Evolutionary conservation across 768 basidiomycete species (phyloP).

Genomic region (Suillus hirtellus): DNA sequence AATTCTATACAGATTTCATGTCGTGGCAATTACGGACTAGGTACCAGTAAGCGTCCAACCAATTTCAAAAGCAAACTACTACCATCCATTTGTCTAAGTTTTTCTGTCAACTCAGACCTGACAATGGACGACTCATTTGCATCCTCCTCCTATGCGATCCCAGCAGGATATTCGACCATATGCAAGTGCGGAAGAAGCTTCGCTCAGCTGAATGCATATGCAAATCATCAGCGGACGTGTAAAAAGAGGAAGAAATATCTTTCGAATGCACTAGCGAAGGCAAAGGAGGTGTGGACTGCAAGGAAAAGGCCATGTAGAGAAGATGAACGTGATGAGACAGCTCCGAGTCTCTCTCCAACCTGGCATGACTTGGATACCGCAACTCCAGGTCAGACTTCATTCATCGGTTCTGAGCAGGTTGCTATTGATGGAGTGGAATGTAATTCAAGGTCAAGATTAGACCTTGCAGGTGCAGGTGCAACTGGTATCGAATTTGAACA

Average conservation of each 20-base stretch:
- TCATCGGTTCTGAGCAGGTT: not conserved
- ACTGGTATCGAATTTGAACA: not conserved
- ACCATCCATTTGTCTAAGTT: not conserved
- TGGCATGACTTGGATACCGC: not conserved
- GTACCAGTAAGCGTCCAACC: not conserved
- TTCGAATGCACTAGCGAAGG: slow-evolving; percentile 6
- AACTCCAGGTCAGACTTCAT: not conserved
- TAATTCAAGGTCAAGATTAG: not conserved
- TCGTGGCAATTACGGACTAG: too few species aligned
- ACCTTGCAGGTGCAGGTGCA: too few species aligned
- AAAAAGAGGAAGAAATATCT: slow-evolving; percentile 13
- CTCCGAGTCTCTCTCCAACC: not conserved
- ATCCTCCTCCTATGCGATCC: not conserved
- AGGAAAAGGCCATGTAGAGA: not conserved
- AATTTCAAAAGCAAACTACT: not conserved
- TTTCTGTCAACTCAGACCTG: not conserved
- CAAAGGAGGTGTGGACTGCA: slow-evolving; percentile 5
- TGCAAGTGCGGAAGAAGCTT: slow-evolving; percentile 11
- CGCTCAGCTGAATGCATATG: not conserved
- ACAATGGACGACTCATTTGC: not conserved
- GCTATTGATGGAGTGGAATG: not conserved
- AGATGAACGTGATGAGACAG: not conserved
- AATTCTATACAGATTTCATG: too few species aligned
- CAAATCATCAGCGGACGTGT: slow-evolving; percentile 1
- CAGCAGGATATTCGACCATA: not conserved